Evolutionary conservation across 2,329 filamentous ascomycete genomes (phyloP).

Genomic region (Pseudogymnoascus sp.): DNA sequence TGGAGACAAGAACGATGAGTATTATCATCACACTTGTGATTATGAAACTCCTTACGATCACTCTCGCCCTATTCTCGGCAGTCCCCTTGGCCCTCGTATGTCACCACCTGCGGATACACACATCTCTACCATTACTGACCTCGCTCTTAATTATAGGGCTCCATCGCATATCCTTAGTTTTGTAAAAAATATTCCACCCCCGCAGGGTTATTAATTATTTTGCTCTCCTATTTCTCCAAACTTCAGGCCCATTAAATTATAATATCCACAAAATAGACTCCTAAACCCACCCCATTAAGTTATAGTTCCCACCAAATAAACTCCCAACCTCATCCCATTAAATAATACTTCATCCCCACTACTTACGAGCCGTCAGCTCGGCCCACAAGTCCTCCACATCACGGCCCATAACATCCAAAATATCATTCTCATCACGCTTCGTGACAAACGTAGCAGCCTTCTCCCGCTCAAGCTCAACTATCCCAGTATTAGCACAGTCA

Average conservation of each 20-base stretch:
- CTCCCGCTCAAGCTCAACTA: constrained; percentile 17
- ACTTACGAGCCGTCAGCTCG: not conserved
- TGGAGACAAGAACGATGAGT: not conserved
- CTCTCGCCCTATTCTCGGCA: not conserved
- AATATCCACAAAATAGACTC: not conserved
- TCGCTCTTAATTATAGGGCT: not conserved
- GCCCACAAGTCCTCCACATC: constrained; percentile 16
- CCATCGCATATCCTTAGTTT: not conserved
- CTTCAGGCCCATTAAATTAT: not conserved
- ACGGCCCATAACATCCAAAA: constrained; percentile 13
- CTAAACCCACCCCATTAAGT: not conserved
- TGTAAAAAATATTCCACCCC: too few relatives aligned
- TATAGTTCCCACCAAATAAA: not conserved
- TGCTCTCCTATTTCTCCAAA: not conserved
- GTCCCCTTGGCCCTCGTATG: not conserved
- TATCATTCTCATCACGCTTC: constrained; percentile 8
- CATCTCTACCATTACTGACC: not conserved
- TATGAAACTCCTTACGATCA: not conserved
- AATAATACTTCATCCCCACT: not conserved
- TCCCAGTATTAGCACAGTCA: not conserved
- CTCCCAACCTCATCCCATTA: not conserved
- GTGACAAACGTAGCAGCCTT: constrained; percentile 8
- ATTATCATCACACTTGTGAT: too few relatives aligned
- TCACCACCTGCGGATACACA: not conserved
- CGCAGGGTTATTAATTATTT: too few relatives aligned